Percentiles rank a stretch among this genome's conserved stretches.
Evolutionary conservation across 768 basidiomycete species (phyloP).

Genomic region (Russula ochroleuca): DNA sequence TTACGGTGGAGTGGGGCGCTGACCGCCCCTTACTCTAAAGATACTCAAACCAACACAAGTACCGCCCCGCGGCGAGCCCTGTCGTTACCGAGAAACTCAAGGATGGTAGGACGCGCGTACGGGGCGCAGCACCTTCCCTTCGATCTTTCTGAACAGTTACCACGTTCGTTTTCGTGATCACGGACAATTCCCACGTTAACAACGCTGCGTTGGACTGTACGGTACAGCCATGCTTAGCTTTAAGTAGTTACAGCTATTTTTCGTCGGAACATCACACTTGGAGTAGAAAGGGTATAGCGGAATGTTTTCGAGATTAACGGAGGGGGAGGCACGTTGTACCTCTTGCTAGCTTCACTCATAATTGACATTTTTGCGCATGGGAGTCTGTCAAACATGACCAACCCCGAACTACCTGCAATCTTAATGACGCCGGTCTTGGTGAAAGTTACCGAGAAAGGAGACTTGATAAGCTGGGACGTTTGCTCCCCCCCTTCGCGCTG

Average conservation of each 20-base stretch:
- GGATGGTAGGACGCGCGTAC: constrained; percentile 61
- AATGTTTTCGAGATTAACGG: neutral
- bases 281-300: neutral
- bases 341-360: neutral
- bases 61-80: constrained; percentile 79
- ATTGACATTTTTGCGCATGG: neutral
- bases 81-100: constrained; percentile 71
- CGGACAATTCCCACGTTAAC: neutral
- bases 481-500: constrained; percentile 32
- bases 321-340: neutral
- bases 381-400: neutral
- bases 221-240: neutral
- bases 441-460: constrained; percentile 22
- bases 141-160: neutral
- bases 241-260: neutral
- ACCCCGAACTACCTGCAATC: neutral
- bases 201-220: neutral
- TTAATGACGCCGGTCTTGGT: no score
- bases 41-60: constrained; percentile 80
- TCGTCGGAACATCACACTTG: neutral
- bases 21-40: constrained; percentile 37
- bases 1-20: neutral
- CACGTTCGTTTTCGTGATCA: neutral
- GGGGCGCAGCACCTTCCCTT: constrained; percentile 55
- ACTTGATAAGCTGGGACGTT: constrained; percentile 26